These are phyloP conservation scores for Sphaerulina musiva DNA, from an alignment of 2,329 filamentous ascomycete genomes.

Conservation along the genomic window DNA sequence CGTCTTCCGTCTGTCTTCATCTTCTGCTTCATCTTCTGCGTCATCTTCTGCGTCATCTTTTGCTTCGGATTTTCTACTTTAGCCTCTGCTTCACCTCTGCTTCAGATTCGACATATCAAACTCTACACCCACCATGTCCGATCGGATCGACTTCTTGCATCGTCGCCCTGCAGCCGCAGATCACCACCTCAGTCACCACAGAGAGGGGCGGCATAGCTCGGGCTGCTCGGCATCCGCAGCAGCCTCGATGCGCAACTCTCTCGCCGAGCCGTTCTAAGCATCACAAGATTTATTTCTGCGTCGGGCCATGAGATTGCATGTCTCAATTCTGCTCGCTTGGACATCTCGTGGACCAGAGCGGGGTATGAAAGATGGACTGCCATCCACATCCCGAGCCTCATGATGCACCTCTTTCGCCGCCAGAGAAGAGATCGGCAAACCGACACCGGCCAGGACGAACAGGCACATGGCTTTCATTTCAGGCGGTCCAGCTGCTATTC, in stretches of 20 bases:
- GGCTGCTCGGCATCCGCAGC: neutral
- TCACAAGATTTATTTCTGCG: neutral
- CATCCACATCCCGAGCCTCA: neutral
- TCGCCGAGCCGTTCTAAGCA: constrained; percentile 1
- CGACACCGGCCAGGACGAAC: neutral
- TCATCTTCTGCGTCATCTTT: too few relatives aligned
- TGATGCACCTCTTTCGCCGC: neutral
- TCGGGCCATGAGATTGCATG: neutral
- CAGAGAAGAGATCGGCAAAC: neutral
- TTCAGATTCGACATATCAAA: neutral
- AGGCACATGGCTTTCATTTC: neutral
- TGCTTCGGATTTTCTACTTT: too few relatives aligned
- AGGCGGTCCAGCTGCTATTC: neutral
- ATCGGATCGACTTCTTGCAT: neutral
- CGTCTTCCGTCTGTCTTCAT: too few relatives aligned
- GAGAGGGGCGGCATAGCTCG: neutral
- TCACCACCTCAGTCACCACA: neutral
- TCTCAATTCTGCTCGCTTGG: neutral
- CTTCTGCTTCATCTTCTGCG: too few relatives aligned
- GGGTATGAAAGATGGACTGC: neutral
- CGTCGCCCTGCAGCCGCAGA: neutral
- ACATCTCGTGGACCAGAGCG: neutral
- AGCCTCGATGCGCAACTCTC: constrained; percentile 4
- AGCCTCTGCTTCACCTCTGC: too few relatives aligned
- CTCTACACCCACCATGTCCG: neutral